phyloP scores from a whole-genome alignment of 2,329 filamentous ascomycete species.

The Epichloe typhina region DNA sequence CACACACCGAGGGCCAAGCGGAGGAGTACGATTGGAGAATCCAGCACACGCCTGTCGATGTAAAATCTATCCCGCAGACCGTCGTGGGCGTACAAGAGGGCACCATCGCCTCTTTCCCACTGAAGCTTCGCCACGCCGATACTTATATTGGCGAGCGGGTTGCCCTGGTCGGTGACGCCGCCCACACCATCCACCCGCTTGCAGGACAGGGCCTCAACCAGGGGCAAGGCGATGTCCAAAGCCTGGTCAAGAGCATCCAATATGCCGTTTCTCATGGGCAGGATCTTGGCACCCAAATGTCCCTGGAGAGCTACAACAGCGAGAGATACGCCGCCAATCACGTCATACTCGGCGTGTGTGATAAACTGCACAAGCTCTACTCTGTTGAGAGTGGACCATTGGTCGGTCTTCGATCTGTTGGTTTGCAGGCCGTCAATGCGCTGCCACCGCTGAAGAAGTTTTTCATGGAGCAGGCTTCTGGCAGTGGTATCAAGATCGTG shows the following conservation, averaged over 20 bases:
- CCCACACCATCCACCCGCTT: slow-evolving; percentile 88
- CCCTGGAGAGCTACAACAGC: slow-evolving; percentile 67
- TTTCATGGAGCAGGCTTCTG: slow-evolving; percentile 64
- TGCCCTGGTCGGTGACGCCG: slow-evolving; percentile 84
- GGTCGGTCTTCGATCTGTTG: slow-evolving; percentile 65
- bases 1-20: slow-evolving; percentile 40
- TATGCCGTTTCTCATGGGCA: slow-evolving; percentile 70
- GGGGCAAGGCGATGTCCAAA: slow-evolving; percentile 77
- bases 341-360: slow-evolving; percentile 63
- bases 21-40: slow-evolving; percentile 80
- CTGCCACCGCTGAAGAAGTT: slow-evolving; percentile 67
- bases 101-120: slow-evolving; percentile 77
- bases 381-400: slow-evolving; percentile 67
- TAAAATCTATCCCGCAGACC: slow-evolving; percentile 47
- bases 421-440: slow-evolving; percentile 62
- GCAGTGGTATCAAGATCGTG: slow-evolving; percentile 35
- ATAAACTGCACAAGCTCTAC: slow-evolving; percentile 89
- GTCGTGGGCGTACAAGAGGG: slow-evolving; percentile 62
- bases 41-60: slow-evolving; percentile 49
- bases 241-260: slow-evolving; percentile 60
- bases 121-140: slow-evolving; percentile 86
- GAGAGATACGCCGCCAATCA: slow-evolving; percentile 78
- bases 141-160: slow-evolving; percentile 85
- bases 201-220: slow-evolving; percentile 92
- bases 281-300: slow-evolving; percentile 69